Percentiles rank a stretch among this genome's conserved stretches.
These are phyloP conservation scores for Salvia sclarea DNA, from an alignment of 305 asterid species.

Conservation along the genomic window DNA sequence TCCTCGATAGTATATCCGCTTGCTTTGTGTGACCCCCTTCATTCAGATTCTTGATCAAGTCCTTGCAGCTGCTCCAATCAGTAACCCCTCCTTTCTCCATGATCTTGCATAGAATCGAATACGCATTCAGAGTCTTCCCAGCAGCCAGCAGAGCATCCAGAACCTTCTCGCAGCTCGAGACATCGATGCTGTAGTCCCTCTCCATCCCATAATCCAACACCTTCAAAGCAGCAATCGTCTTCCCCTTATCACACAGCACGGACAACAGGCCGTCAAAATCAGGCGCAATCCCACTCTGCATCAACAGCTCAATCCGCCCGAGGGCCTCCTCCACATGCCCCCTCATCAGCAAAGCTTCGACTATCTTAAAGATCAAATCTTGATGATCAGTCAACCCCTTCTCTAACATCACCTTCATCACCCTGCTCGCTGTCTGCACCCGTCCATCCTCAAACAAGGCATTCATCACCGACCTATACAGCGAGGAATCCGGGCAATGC, in stretches of 20 bases:
- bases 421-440: conserved; percentile 90
- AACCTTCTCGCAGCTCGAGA: conserved; percentile 73
- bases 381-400: conserved; percentile 71
- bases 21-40: conserved; percentile 84
- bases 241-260: conserved; percentile 67
- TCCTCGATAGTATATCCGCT: conserved; percentile 76
- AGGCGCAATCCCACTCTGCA: conserved; percentile 64
- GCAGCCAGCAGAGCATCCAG: conserved; percentile 73
- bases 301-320: conserved; percentile 76
- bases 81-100: conserved; percentile 69
- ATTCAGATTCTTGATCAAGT: conserved; percentile 75
- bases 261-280: conserved; percentile 60
- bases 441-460: conserved; percentile 85
- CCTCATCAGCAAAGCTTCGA: conserved; percentile 78
- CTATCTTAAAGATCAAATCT: conserved; percentile 63
- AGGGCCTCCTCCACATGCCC: conserved; percentile 94
- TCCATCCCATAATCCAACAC: conserved; percentile 63
- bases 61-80: conserved; percentile 61
- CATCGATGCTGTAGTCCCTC: conserved; percentile 55
- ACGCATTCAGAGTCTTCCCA: conserved; percentile 87
- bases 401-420: conserved; percentile 89
- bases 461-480: conserved; percentile 73
- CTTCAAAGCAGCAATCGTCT: conserved; percentile 76
- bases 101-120: conserved; percentile 74
- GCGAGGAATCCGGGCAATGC: conserved; percentile 70